These are phyloP conservation scores for Ogataea wickerhamii DNA, from an alignment of 805 yeast genomes.

Conservation along the genomic window DNA sequence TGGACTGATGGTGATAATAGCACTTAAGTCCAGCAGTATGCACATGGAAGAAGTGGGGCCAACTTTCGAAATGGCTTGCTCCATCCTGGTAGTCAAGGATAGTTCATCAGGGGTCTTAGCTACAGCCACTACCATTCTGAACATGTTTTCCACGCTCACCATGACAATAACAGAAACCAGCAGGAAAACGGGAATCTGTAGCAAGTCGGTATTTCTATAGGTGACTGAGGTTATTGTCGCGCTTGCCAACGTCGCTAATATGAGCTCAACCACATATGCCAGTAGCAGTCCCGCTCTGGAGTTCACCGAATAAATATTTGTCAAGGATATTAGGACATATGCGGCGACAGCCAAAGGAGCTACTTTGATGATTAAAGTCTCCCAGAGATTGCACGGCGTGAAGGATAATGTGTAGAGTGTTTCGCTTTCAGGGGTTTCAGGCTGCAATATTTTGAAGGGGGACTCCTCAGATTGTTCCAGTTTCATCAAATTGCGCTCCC, in stretches of 20 bases:
- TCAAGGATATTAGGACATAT: constrained; percentile 34
- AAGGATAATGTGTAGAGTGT: constrained; percentile 15
- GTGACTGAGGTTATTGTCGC: constrained; percentile 40
- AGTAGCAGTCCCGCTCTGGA: constrained; percentile 44
- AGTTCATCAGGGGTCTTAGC: constrained; percentile 41
- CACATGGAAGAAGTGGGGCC: constrained; percentile 36
- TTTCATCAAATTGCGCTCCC: constrained; percentile 34
- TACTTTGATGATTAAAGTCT: constrained; percentile 7
- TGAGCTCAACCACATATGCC: constrained; percentile 41
- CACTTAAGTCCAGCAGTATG: constrained; percentile 25
- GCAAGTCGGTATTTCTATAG: constrained; percentile 32
- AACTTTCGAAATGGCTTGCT: constrained; percentile 35
- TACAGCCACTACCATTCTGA: constrained; percentile 40
- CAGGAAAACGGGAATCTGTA: constrained; percentile 38
- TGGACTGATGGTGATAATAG: constrained; percentile 26
- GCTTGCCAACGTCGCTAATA: constrained; percentile 39
- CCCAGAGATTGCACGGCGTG: constrained; percentile 20
- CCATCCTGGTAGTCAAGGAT: constrained; percentile 36
- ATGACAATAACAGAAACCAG: constrained; percentile 40
- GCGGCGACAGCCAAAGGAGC: constrained; percentile 21
- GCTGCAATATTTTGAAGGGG: constrained; percentile 3
- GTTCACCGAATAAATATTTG: constrained; percentile 40
- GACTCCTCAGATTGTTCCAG: constrained; percentile 1
- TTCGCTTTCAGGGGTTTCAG: constrained; percentile 5
- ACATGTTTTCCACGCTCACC: constrained; percentile 46